Evolutionary conservation across 2,329 filamentous ascomycete species (phyloP).

Genomic region (Zymoseptoria pseudotritici): DNA sequence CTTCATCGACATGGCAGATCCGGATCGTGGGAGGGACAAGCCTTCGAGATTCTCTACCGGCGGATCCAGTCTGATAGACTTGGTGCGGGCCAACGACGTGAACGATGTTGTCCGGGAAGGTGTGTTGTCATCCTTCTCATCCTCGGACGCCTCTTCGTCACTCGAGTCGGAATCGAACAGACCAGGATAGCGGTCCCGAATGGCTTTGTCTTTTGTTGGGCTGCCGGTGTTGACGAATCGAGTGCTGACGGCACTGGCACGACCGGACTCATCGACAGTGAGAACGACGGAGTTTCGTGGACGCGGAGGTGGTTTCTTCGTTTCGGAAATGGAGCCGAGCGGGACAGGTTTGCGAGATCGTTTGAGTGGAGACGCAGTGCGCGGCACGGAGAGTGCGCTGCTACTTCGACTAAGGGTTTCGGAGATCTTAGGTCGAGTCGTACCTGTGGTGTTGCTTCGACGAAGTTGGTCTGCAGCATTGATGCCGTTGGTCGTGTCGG

Average conservation of each 20-base stretch:
- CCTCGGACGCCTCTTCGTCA: constrained; percentile 23
- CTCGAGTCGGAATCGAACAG: constrained; percentile 36
- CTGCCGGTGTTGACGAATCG: constrained; percentile 24
- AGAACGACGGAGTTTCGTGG: constrained; percentile 38
- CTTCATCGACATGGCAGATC: constrained; percentile 25
- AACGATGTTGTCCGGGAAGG: constrained; percentile 27
- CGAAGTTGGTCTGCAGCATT: constrained; percentile 29
- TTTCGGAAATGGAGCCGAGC: constrained; percentile 41
- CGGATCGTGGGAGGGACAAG: constrained; percentile 26
- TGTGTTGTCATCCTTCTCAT: constrained; percentile 17
- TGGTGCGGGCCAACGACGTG: constrained; percentile 19
- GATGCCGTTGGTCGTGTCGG: constrained; percentile 12
- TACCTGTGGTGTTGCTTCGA: constrained; percentile 41
- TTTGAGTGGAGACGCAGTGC: constrained; percentile 42
- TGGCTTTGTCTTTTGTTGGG: constrained; percentile 25
- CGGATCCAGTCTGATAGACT: constrained; percentile 28
- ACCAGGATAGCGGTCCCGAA: constrained; percentile 37
- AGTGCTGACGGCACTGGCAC: constrained; percentile 34
- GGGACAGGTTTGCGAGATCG: constrained; percentile 32
- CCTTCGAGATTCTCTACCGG: constrained; percentile 30
- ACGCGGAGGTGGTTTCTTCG: constrained; percentile 25
- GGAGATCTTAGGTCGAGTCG: constrained; percentile 19
- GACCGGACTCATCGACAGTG: constrained; percentile 41
- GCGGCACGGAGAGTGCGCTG: constrained; percentile 31
- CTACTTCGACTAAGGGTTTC: constrained; percentile 21